Percentiles rank a stretch among this genome's conserved stretches.
These are phyloP conservation scores for Neoboletus brunneissimus DNA, from an alignment of 768 basidiomycete genomes.

Conservation along the genomic window DNA sequence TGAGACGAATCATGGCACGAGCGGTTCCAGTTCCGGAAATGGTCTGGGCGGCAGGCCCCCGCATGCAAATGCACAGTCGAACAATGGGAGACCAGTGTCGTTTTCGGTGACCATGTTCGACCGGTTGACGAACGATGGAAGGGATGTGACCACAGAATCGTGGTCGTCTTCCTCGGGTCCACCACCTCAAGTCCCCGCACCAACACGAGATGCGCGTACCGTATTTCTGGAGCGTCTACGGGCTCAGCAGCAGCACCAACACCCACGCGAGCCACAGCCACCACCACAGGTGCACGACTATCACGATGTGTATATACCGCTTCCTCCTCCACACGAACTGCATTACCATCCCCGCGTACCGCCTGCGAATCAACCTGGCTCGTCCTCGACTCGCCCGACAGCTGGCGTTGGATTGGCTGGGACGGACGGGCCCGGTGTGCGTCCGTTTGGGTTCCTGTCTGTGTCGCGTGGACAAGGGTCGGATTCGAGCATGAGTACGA, in stretches of 20 bases:
- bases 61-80: conserved; percentile 7
- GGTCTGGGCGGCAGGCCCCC: conserved; percentile 2
- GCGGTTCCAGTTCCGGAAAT: neutral
- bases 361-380: conserved; percentile 10
- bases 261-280: conserved; percentile 1
- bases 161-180: conserved; percentile 8
- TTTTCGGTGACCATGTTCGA: conserved; percentile 21
- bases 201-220: conserved; percentile 6
- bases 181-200: neutral
- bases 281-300: conserved; percentile 1
- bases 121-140: conserved; percentile 16
- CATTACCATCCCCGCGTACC: conserved; percentile 7
- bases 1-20: conserved; percentile 9
- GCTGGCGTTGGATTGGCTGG: neutral
- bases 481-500: conserved; percentile 15
- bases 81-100: conserved; percentile 14
- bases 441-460: conserved; percentile 15
- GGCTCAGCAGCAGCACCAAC: conserved; percentile 15
- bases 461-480: conserved; percentile 17
- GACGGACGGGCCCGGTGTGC: conserved; percentile 11
- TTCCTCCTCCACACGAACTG: conserved; percentile 2
- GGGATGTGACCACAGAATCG: conserved; percentile 4
- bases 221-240: conserved; percentile 15
- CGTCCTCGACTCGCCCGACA: conserved; percentile 2
- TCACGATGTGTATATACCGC: neutral